Evolutionary conservation across 257 asterid genomes (phyloP).

Genomic region (Phtheirospermum japonicum): DNA sequence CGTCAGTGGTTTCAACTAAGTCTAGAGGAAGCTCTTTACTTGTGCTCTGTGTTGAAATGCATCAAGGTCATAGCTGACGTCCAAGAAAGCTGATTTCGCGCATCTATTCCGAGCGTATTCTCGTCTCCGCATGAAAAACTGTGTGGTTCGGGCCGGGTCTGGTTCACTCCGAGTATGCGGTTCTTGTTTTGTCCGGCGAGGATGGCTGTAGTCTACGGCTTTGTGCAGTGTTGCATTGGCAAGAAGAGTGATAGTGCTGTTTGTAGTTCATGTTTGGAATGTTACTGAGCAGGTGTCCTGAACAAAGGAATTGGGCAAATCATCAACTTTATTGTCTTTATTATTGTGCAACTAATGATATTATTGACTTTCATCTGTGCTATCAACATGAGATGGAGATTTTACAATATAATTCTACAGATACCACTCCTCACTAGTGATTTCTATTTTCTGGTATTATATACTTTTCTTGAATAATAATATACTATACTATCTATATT

Average conservation of each 20-base stretch:
- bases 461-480: no score
- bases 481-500: no score
- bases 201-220: conserved; percentile 43
- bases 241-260: conserved; percentile 22
- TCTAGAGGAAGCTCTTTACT: conserved; percentile 71
- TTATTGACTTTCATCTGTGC: no score
- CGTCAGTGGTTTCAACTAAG: conserved; percentile 69
- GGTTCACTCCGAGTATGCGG: conserved; percentile 86
- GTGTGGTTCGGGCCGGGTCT: conserved; percentile 75
- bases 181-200: conserved; percentile 36
- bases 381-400: no score
- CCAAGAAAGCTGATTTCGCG: conserved; percentile 40
- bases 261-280: conserved; percentile 39
- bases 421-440: no score
- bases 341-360: no score
- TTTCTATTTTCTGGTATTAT: no score
- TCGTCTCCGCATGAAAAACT: conserved; percentile 77
- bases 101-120: conserved; percentile 51
- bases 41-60: conserved; percentile 52
- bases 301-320: no score
- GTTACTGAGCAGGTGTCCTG: no score
- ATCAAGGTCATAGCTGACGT: conserved; percentile 46
- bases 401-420: no score
- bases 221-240: conserved; percentile 55
- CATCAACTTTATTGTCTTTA: no score